Conservation (phyloP, 202 grass and related monocot genomes). For the Hordeum pubiflorum region DNA sequence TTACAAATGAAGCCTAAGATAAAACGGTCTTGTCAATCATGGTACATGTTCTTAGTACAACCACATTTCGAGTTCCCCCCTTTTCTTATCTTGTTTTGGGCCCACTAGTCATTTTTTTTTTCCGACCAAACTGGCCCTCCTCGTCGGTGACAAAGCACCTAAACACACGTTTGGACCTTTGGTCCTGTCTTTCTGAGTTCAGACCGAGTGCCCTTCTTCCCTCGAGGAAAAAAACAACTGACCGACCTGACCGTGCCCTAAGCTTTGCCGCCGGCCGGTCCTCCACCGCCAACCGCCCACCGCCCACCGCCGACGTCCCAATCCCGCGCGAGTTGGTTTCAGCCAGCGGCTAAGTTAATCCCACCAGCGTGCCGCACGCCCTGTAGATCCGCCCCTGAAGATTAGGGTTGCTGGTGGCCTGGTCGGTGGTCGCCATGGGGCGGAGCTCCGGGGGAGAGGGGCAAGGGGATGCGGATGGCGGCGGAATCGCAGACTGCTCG, state of each 20-base stretch:
- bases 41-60: too few relatives aligned
- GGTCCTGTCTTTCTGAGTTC: background rate
- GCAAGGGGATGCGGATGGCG: constrained; percentile 26
- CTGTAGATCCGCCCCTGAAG: constrained; percentile 3
- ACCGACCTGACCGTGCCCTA: background rate
- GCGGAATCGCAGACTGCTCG: constrained; percentile 42
- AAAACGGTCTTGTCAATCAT: too few relatives aligned
- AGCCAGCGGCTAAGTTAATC: background rate
- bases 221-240: background rate
- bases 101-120: background rate
- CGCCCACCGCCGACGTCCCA: background rate
- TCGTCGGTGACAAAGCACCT: background rate
- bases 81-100: background rate
- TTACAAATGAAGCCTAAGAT: too few relatives aligned
- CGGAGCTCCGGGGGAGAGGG: constrained; percentile 14
- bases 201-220: background rate
- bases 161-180: too few relatives aligned
- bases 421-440: background rate
- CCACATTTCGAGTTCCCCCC: too few relatives aligned
- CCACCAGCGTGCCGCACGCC: background rate
- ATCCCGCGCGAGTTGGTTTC: background rate
- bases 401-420: constrained; percentile 25
- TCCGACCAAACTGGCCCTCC: background rate
- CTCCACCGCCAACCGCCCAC: background rate
- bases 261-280: background rate